Percentiles rank a stretch among this genome's conserved stretches.
phyloP scores from a whole-genome alignment of 257 asterid species.

The Salvia hispanica region DNA sequence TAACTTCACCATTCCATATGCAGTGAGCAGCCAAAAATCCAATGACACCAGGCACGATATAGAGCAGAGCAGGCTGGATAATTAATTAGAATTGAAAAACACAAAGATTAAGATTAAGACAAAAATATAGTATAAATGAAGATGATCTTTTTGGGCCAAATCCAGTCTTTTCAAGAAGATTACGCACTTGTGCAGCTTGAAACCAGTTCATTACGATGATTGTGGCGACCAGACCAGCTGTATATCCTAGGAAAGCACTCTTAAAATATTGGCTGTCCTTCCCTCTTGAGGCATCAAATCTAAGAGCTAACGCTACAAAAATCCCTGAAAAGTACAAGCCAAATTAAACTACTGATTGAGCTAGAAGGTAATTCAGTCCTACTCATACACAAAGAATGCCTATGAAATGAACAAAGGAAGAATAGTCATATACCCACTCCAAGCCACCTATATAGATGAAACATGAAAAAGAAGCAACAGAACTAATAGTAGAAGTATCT shows the following conservation, averaged over 20 bases:
- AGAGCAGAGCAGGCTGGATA: slow-evolving; percentile 86
- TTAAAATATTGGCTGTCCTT: slow-evolving; percentile 73
- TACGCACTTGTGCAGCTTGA: slow-evolving; percentile 93
- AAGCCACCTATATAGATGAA: not conserved
- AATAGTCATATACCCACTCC: not conserved
- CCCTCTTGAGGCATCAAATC: slow-evolving; percentile 94
- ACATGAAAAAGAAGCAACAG: not conserved
- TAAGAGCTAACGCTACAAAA: slow-evolving; percentile 91
- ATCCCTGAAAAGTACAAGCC: slow-evolving; percentile 61
- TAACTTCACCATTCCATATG: slow-evolving; percentile 87
- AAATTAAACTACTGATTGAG: not conserved
- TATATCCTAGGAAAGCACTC: slow-evolving; percentile 88
- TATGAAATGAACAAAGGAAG: not conserved
- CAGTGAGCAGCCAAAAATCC: slow-evolving; percentile 91
- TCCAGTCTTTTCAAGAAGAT: slow-evolving; percentile 10
- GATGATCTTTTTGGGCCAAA: not conserved
- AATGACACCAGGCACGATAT: slow-evolving; percentile 93
- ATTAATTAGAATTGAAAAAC: slow-evolving; percentile 24
- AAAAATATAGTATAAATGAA: not conserved
- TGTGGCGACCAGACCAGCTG: slow-evolving; percentile 68
- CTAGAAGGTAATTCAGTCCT: not conserved
- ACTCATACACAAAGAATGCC: not conserved
- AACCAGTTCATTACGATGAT: slow-evolving; percentile 96
- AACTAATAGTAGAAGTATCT: no score
- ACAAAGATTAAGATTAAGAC: slow-evolving; percentile 15